Base-by-base conservation (phyloP, 345 rosid genomes). In the Populus deltoides region DNA sequence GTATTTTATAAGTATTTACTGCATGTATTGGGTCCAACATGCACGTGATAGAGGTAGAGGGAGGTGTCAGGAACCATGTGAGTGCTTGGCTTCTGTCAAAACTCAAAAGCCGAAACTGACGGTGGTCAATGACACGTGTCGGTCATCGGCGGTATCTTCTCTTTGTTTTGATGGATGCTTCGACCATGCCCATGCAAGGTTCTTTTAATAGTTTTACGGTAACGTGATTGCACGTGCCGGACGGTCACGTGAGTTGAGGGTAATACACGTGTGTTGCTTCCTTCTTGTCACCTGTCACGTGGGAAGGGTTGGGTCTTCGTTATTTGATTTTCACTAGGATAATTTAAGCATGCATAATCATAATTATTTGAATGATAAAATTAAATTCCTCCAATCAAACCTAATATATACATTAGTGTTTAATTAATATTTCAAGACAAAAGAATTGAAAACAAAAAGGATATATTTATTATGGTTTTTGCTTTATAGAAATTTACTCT, bases 11-110 rank as follows among this genome's bases (percentile, higher is more conserved):
- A 43, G 61, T 47, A 66, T 66, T 67, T 61, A 31, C 72, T 66
- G 71, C 71, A 80, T 53, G 80, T 81, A 82, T 27, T 74, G 87
- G 86, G 80, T 74, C 87, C 82, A 70, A 38, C 0, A 17, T 71
- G 79, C 91, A 90, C 87, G 91, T 86, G 91, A 85, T 43, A 24
- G 79, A 55, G 89, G 43, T 70, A 57, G 77, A 61, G 72, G 82
- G 31, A 31, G 61, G 84, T 87, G 91, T 88, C 93, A 87, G 93
- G 51, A 71, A 72, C 73, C 90, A 88, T 84, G 90, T 87, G 90
- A 81, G 74, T 70, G 78, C 72, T 59, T 76, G 74, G 81, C 86
- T 76, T 72, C 79, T 83, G 85, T 80, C 78, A 55, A 83, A 73
- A 74, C 82, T 80, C 78, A 55, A 83, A 73, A 74, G 84, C 85